Base-by-base conservation (phyloP, 2,329 filamentous ascomycete genomes). In the Septoria linicola region DNA sequence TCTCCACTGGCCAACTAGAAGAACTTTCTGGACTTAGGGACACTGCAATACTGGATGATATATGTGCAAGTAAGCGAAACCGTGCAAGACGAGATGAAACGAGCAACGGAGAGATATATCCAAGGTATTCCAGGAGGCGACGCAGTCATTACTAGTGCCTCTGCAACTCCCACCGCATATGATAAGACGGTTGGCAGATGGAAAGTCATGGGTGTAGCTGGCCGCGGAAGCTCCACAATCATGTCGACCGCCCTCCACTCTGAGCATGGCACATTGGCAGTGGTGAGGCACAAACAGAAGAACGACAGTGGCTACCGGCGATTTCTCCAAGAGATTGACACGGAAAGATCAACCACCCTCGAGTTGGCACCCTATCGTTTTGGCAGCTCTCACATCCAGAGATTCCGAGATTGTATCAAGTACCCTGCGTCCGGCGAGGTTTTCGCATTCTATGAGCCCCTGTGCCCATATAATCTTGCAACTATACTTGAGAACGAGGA, bases 131-230 rank as follows among this genome's bases (percentile, higher is more conserved):
- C 32, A 4, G 42, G 31, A 35, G 42, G 42, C 3, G 14, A 6
- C 34, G 4, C 42, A 4, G 17, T 41, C 21, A 19, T 36, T 23
- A 8, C 17, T 8, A 46, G 42, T 21, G 42, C 42, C 19, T 20
- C 17, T 20, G 42, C 42, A 23, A 46, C 42, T 36, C 42, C 42
- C 3, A 46, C 30, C 23, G 17, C n/a, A n/a, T 4, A 34, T 37
- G 31, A 46, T 25, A 46, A n/a, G n/a, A 46, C 31, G n/a, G 31
- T 46, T n/a, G 42, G 42, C 31, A 36, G 7, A 21, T 46, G 42
- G 42, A 16, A 21, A n/a, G 36, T 46, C 31, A 5, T 46, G 4
- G 42, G 42, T 11, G 42, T 19, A 36, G 31, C 42, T n/a, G 39
- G 39, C 8, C 39, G 39, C 13, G 42, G 42, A 46, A 14, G 19